phyloP scores from a whole-genome alignment of 768 basidiomycete species.

The Termitomyces sp. region DNA sequence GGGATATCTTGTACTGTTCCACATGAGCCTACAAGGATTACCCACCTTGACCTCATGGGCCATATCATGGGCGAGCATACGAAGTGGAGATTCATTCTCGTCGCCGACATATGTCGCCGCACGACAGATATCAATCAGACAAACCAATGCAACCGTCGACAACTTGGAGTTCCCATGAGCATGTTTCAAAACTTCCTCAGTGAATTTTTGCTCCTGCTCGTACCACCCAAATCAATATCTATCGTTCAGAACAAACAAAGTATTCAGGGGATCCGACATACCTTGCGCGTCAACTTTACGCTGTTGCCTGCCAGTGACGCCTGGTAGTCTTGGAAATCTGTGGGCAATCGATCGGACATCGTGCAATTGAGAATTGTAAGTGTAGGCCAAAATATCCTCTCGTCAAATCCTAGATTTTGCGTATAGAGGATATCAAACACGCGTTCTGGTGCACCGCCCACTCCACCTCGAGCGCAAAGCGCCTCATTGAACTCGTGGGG shows the following conservation, averaged over 20 bases:
- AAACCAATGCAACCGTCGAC: constrained; percentile 62
- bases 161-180: constrained; percentile 49
- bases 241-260: background rate
- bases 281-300: constrained; percentile 34
- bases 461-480: constrained; percentile 50
- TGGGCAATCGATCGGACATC: constrained; percentile 65
- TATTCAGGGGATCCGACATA: constrained; percentile 8
- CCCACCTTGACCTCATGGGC: constrained; percentile 76
- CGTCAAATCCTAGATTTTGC: constrained; percentile 36
- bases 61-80: constrained; percentile 62
- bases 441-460: constrained; percentile 82
- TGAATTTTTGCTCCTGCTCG: constrained; percentile 49
- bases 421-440: constrained; percentile 77
- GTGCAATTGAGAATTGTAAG: constrained; percentile 69
- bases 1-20: background rate
- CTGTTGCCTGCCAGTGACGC: constrained; percentile 19
- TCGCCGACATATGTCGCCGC: constrained; percentile 51
- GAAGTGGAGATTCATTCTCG: constrained; percentile 56
- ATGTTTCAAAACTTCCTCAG: constrained; percentile 57
- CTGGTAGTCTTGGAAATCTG: constrained; percentile 58
- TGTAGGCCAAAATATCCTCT: constrained; percentile 70
- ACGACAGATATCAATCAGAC: constrained; percentile 72
- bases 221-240: background rate
- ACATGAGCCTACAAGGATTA: background rate
- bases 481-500: constrained; percentile 75